Conservation (phyloP, 2,329 filamentous ascomycete genomes). For the Microcyclosporella mali region DNA sequence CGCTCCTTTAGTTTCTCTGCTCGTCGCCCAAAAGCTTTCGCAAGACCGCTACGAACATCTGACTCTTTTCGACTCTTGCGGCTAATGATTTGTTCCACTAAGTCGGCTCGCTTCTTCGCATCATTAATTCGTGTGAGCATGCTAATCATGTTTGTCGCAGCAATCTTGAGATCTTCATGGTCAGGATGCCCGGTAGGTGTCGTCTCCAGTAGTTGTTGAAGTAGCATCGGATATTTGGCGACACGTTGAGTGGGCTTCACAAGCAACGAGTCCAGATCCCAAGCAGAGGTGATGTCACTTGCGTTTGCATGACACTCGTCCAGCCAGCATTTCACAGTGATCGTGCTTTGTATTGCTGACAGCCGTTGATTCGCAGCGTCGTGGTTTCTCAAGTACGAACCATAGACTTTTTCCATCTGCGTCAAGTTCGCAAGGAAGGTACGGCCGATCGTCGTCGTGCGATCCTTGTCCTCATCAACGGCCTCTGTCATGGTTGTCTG, state of each 20-base stretch:
- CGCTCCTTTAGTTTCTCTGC: conserved; percentile 77
- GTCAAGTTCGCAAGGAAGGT: conserved; percentile 52
- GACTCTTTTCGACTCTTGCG: conserved; percentile 76
- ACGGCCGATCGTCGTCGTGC: conserved; percentile 52
- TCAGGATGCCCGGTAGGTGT: conserved; percentile 83
- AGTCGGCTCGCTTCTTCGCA: conserved; percentile 87
- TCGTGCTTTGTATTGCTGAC: conserved; percentile 48
- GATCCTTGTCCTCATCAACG: conserved; percentile 51
- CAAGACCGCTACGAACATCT: conserved; percentile 75
- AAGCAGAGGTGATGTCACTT: conserved; percentile 84
- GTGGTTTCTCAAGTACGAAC: conserved; percentile 59
- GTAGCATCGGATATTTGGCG: conserved; percentile 84
- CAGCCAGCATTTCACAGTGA: conserved; percentile 71
- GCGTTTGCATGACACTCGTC: conserved; percentile 89
- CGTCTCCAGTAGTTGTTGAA: conserved; percentile 70
- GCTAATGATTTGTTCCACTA: conserved; percentile 82
- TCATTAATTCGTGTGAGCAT: conserved; percentile 74
- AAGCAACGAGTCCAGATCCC: conserved; percentile 91
- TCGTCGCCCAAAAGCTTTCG: conserved; percentile 82
- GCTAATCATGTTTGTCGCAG: conserved; percentile 62
- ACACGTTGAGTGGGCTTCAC: conserved; percentile 96
- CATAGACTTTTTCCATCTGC: conserved; percentile 59
- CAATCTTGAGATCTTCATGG: conserved; percentile 59
- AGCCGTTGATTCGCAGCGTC: conserved; percentile 59
- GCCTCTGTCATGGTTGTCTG: conserved; percentile 26